Conservation (phyloP, 371 early-diverging fungal species). For the Nematocida sp. region DNA sequence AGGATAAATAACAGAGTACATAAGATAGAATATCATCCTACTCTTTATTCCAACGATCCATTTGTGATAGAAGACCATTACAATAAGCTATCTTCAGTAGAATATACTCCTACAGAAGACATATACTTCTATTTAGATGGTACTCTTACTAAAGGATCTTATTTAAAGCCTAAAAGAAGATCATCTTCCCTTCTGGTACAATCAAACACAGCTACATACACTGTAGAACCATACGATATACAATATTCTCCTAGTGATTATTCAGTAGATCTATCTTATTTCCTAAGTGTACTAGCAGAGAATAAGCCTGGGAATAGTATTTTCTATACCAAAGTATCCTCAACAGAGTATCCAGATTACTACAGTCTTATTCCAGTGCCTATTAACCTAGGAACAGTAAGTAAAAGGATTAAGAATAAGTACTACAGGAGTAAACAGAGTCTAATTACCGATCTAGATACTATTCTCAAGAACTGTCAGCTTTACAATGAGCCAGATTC, state of each 20-base stretch:
- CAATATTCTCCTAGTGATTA: neutral
- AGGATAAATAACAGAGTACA: too few relatives aligned
- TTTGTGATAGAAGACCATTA: conserved; percentile 15
- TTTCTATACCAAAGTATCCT: conserved; percentile 28
- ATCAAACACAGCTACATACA: neutral
- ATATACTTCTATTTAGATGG: conserved; percentile 8
- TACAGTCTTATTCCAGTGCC: conserved; percentile 86
- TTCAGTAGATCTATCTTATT: neutral
- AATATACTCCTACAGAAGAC: neutral
- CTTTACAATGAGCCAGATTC: conserved; percentile 69
- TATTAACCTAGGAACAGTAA: conserved; percentile 78
- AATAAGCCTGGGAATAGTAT: neutral
- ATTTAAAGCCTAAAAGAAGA: neutral
- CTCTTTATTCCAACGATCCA: neutral
- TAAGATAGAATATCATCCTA: neutral
- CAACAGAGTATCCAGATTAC: conserved; percentile 76
- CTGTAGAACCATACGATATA: conserved; percentile 1
- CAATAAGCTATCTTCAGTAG: neutral
- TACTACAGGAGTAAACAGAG: conserved; percentile 70
- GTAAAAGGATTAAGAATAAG: conserved; percentile 69
- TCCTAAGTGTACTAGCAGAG: neutral
- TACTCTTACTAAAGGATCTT: conserved; percentile 6
- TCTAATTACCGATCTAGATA: conserved; percentile 70
- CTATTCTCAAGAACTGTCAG: conserved; percentile 76
- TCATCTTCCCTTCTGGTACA: neutral